These are phyloP conservation scores for Aspergillus felis DNA, from an alignment of 2,329 filamentous ascomycete genomes.

Conservation along the genomic window DNA sequence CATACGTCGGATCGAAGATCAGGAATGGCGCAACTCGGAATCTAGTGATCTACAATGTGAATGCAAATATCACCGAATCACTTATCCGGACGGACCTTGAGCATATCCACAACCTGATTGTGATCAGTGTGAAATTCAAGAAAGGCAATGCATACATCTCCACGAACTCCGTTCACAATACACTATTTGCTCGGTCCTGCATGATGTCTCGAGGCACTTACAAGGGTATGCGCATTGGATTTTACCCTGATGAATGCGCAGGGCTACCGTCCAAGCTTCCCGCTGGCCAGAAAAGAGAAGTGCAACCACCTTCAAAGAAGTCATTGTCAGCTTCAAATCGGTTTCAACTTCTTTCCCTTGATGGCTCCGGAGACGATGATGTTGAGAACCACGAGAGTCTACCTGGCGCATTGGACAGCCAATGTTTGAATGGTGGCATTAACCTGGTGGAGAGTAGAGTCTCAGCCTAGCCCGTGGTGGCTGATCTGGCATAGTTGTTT, in stretches of 20 bases:
- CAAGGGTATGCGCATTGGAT: slow-evolving; percentile 67
- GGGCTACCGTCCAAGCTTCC: slow-evolving; percentile 48
- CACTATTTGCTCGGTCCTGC: slow-evolving; percentile 71
- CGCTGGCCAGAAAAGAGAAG: slow-evolving; percentile 25
- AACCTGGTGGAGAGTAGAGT: slow-evolving; percentile 15
- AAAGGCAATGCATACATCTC: slow-evolving; percentile 62
- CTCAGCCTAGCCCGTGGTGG: slow-evolving; percentile 4
- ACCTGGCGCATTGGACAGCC: slow-evolving; percentile 10
- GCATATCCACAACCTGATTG: slow-evolving; percentile 74
- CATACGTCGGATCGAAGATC: slow-evolving; percentile 63
- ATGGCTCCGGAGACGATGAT: slow-evolving; percentile 39
- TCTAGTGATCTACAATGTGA: slow-evolving; percentile 61
- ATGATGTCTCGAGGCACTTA: slow-evolving; percentile 68
- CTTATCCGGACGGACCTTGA: slow-evolving; percentile 69
- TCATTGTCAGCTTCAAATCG: slow-evolving; percentile 48
- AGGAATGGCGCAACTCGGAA: slow-evolving; percentile 67
- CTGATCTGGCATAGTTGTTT: background rate
- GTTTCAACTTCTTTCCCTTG: slow-evolving; percentile 57
- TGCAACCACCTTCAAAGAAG: slow-evolving; percentile 33
- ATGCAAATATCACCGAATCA: slow-evolving; percentile 57
- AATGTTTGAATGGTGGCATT: slow-evolving; percentile 9
- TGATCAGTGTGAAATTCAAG: slow-evolving; percentile 62
- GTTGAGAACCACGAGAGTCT: slow-evolving; percentile 26
- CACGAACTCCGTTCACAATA: slow-evolving; percentile 73
- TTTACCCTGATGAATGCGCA: slow-evolving; percentile 69